phyloP scores from a whole-genome alignment of 2,329 filamentous ascomycete genomes.

The Ophiostoma ips region DNA sequence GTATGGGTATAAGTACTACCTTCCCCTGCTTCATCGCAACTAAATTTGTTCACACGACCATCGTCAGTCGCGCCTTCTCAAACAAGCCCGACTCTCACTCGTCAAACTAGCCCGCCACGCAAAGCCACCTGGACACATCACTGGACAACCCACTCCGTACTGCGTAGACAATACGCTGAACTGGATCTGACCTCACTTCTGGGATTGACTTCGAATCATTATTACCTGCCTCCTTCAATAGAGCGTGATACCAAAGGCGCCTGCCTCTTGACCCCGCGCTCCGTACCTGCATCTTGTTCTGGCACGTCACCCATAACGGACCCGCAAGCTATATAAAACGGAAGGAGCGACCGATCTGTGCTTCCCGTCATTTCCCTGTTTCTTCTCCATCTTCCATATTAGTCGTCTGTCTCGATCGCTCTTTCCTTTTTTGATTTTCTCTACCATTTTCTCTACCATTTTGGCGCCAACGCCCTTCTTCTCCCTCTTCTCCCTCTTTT shows the following conservation, averaged over 20 bases:
- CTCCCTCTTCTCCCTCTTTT: not conserved
- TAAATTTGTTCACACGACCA: not conserved
- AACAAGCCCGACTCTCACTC: too few species aligned
- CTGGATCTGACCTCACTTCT: not conserved
- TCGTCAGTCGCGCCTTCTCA: conserved; percentile 4
- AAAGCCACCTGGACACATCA: conserved; percentile 5
- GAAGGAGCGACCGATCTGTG: not conserved
- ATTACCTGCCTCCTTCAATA: not conserved
- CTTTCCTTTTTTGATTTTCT: not conserved
- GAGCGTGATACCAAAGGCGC: too few species aligned
- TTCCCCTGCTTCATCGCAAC: not conserved
- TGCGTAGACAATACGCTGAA: not conserved
- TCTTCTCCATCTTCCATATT: not conserved
- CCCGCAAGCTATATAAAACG: conserved; percentile 2
- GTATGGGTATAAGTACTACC: too few species aligned
- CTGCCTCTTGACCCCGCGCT: too few species aligned
- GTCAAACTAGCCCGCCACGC: conserved; percentile 1
- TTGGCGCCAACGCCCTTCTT: not conserved
- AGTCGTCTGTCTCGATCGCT: not conserved
- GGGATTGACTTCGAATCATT: not conserved
- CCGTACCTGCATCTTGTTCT: too few species aligned
- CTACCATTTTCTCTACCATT: not conserved
- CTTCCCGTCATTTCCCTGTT: not conserved
- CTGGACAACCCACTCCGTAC: not conserved
- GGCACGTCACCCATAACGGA: not conserved